Percentiles rank a stretch among this genome's conserved stretches.
These are phyloP conservation scores for Auricularia sp. DNA, from an alignment of 768 basidiomycete species.

Conservation along the genomic window DNA sequence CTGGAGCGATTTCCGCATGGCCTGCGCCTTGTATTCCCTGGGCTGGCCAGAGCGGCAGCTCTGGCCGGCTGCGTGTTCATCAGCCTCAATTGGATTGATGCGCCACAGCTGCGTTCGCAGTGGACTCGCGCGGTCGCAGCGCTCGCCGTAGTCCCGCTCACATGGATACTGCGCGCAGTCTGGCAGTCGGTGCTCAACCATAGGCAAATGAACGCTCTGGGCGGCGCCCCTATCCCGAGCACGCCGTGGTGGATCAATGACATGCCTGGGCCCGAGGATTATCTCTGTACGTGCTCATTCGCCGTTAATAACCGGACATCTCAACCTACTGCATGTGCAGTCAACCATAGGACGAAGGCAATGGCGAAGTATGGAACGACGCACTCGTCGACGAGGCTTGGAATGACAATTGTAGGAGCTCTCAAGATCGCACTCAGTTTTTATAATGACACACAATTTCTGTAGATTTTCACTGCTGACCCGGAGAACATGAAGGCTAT, in stretches of 20 bases:
- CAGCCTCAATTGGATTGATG: too few species aligned
- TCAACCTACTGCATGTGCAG: background rate
- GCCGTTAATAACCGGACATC: background rate
- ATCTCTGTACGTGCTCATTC: background rate
- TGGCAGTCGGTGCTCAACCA: background rate
- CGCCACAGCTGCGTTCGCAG: too few species aligned
- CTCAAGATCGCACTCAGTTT: background rate
- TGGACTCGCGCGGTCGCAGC: background rate
- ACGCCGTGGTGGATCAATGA: background rate
- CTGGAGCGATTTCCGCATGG: too few species aligned
- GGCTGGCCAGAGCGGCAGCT: too few species aligned
- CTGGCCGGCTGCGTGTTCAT: too few species aligned
- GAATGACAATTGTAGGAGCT: background rate
- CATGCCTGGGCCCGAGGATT: background rate
- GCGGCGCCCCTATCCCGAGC: background rate
- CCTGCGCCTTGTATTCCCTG: too few species aligned
- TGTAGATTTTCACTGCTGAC: background rate
- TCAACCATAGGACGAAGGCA: background rate
- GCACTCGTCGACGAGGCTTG: background rate
- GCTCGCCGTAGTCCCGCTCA: background rate
- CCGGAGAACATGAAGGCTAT: slow-evolving; percentile 21
- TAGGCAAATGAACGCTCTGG: background rate
- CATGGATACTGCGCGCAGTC: background rate
- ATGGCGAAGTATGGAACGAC: background rate
- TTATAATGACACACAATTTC: background rate